These are phyloP conservation scores for Aspergillus arachidicola DNA, from an alignment of 2,329 filamentous ascomycete genomes.

Conservation along the genomic window DNA sequence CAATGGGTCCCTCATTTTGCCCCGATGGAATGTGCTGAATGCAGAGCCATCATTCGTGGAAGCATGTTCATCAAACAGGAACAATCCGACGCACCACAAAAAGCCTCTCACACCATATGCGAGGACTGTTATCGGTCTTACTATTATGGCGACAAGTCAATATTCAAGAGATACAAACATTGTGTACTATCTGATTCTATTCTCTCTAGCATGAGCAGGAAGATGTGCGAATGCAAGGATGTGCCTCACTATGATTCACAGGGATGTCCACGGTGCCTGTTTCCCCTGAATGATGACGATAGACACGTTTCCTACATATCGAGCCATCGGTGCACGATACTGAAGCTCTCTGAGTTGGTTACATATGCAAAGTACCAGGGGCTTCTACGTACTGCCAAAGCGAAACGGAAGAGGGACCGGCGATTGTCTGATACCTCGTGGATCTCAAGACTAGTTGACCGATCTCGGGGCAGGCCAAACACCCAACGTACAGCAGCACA, in stretches of 20 bases:
- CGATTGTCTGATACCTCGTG: not conserved
- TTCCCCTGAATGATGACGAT: not conserved
- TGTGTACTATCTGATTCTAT: constrained; percentile 32
- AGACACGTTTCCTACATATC: not conserved
- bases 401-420: not conserved
- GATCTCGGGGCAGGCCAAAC: not conserved
- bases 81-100: not conserved
- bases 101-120: constrained; percentile 23
- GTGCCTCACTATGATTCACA: not conserved
- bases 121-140: constrained; percentile 37
- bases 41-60: constrained; percentile 24
- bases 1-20: constrained; percentile 15
- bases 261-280: not conserved
- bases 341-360: not conserved
- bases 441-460: not conserved
- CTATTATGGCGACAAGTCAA: constrained; percentile 30
- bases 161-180: constrained; percentile 40
- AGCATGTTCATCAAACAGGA: constrained; percentile 26
- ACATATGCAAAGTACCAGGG: constrained; percentile 13
- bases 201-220: constrained; percentile 20
- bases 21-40: constrained; percentile 19
- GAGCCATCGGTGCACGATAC: not conserved
- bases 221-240: constrained; percentile 17
- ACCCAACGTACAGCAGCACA: not conserved
- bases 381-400: not conserved